Base-by-base conservation (phyloP, 73 alveolate species). In the Paramecium caudatum region DNA sequence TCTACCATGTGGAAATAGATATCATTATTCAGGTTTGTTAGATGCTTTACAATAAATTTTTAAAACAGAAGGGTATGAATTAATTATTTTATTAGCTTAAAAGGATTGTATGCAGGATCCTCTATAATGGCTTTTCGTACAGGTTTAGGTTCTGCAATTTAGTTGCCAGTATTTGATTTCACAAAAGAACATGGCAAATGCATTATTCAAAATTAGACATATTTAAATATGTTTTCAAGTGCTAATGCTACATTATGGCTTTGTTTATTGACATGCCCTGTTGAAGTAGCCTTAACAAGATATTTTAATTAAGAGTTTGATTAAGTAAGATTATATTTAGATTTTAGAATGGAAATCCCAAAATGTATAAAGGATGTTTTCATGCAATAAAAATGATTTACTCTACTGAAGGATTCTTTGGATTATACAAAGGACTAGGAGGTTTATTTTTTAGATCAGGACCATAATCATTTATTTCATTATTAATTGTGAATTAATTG, bases 361-460 rank as follows among this genome's bases (percentile, higher is more conserved):
- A 30, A 13, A 34, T 39, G n/a, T 69, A 69, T 37, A 15, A 23
- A 36, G 86, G 86, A 32, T 23, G 36, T 21, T 15, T 30, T 3
- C 63, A 69, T 21, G 86, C 86, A 17, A 15, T 69, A 1, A 17
- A 21, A 27, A 74, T 27, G 43, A 74, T 74, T 12, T 21, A 41
- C n/a, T 0, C 5, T 39, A 21, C 62, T 16, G 87, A 70, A 17
- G 65, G 87, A 0, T 17, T 70, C 19, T 70, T 70, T 37, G 87
- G 87, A 10, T 43, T 70, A n/a, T 70, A 70, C 30, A 70, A 70
- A 70, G 65, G 68, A 70, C 15, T 74, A 21, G 88, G 88, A 27
- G 88, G 88, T 0, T 43, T 37, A 74, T 41, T 74, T 39, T 74
- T 30, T 30, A 74, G 88, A 74, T 74, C 88, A 21, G 69, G 68